Conservation (phyloP, 345 rosid species). For the Sonneratia alba region DNA sequence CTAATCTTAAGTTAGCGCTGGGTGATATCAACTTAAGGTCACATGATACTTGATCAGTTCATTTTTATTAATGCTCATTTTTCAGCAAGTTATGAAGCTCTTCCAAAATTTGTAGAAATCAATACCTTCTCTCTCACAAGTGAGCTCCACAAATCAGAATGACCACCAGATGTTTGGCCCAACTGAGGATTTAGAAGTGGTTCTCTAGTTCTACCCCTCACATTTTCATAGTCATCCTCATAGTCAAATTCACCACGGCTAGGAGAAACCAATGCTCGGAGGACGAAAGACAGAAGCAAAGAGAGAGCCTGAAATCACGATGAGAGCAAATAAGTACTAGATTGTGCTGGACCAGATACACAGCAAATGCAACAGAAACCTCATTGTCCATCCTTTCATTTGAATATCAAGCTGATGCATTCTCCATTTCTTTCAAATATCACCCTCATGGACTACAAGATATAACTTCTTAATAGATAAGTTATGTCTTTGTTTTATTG, state of each 20-base stretch:
- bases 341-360: not conserved
- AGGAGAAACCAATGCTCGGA: slow-evolving; percentile 64
- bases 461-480: not conserved
- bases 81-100: not conserved
- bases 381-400: not conserved
- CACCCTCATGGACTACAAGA: not conserved
- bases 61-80: not conserved
- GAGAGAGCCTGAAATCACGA: slow-evolving; percentile 44
- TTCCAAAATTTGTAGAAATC: not conserved
- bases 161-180: slow-evolving; percentile 42
- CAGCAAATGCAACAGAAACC: not conserved
- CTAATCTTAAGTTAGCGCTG: not conserved
- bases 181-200: slow-evolving; percentile 63
- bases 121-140: slow-evolving; percentile 78
- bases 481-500: not conserved
- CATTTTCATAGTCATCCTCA: slow-evolving; percentile 59
- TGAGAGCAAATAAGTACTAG: not conserved
- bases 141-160: slow-evolving; percentile 56
- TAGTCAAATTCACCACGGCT: slow-evolving; percentile 27
- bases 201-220: slow-evolving; percentile 47
- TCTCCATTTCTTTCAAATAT: too few species aligned
- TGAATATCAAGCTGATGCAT: not conserved
- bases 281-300: slow-evolving; percentile 54
- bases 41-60: not conserved
- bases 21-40: not conserved